Evolutionary conservation across 2,329 filamentous ascomycete species (phyloP).

Genomic region (Scedosporium minutisporum): DNA sequence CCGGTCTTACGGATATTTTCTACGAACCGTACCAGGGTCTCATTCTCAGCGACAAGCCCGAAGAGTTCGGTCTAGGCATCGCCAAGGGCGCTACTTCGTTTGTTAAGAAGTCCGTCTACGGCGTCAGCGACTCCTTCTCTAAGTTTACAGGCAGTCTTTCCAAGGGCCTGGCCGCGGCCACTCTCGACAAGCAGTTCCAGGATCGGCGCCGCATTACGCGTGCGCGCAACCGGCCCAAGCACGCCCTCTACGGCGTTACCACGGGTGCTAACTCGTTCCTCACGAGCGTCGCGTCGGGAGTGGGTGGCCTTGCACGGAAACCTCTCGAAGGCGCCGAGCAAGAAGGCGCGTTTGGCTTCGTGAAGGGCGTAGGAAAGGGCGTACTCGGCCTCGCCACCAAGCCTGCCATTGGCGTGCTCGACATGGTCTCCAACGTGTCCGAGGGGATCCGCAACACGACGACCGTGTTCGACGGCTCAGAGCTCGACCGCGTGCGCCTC

Average conservation of each 20-base stretch:
- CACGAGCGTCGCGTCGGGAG: constrained; percentile 83
- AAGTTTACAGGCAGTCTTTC: constrained; percentile 97
- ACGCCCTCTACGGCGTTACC: constrained; percentile 91
- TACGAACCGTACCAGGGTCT: constrained; percentile 98
- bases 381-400: constrained; percentile 92
- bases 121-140: constrained; percentile 92
- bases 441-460: constrained; percentile 98
- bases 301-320: constrained; percentile 86
- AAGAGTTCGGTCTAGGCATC: constrained; percentile 89
- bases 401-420: constrained; percentile 90
- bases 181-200: constrained; percentile 97
- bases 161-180: constrained; percentile 90
- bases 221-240: constrained; percentile 88
- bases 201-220: constrained; percentile 89
- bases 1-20: constrained; percentile 94
- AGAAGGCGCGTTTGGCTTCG: constrained; percentile 86
- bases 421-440: constrained; percentile 92
- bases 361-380: constrained; percentile 96
- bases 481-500: constrained; percentile 87
- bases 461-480: constrained; percentile 91
- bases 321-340: constrained; percentile 93
- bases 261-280: constrained; percentile 92
- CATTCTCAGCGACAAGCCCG: constrained; percentile 89
- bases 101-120: constrained; percentile 97
- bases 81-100: constrained; percentile 95